Conservation (phyloP, 2,329 filamentous ascomycete species). For the Golovinomyces cichoracearum region DNA sequence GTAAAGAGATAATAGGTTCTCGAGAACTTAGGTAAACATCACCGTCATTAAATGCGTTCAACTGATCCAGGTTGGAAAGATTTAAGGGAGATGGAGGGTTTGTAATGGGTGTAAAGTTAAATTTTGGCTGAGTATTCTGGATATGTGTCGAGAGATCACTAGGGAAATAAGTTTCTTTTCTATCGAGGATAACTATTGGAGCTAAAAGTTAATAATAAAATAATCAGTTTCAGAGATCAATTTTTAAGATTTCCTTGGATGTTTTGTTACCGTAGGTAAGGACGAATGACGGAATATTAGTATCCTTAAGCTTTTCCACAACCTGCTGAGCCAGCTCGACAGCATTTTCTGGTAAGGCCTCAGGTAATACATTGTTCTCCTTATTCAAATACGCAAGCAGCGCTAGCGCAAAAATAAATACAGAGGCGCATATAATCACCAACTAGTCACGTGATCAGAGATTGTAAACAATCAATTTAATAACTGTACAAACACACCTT, state of each 20-base stretch:
- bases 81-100: constrained; percentile 16
- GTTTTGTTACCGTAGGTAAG: constrained; percentile 18
- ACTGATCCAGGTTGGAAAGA: constrained; percentile 20
- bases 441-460: constrained; percentile 5
- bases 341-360: constrained; percentile 4
- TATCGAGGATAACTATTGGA: constrained; percentile 23
- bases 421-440: constrained; percentile 3
- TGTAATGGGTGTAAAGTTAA: constrained; percentile 18
- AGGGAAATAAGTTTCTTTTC: constrained; percentile 21
- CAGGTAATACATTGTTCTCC: background rate
- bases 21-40: constrained; percentile 23
- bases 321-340: background rate
- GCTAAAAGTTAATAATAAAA: constrained; percentile 14
- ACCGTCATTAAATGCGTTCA: constrained; percentile 18
- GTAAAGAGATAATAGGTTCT: constrained; percentile 18
- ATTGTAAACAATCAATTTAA: background rate
- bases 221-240: background rate
- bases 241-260: background rate
- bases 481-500: background rate
- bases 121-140: constrained; percentile 18
- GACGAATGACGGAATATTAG: constrained; percentile 18
- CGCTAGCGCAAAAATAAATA: constrained; percentile 4
- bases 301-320: constrained; percentile 1
- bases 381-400: constrained; percentile 3
- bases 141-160: constrained; percentile 21